These are phyloP conservation scores for Entelexis paramagnoliae DNA, from an alignment of 1,139 yeast species.

Conservation along the genomic window DNA sequence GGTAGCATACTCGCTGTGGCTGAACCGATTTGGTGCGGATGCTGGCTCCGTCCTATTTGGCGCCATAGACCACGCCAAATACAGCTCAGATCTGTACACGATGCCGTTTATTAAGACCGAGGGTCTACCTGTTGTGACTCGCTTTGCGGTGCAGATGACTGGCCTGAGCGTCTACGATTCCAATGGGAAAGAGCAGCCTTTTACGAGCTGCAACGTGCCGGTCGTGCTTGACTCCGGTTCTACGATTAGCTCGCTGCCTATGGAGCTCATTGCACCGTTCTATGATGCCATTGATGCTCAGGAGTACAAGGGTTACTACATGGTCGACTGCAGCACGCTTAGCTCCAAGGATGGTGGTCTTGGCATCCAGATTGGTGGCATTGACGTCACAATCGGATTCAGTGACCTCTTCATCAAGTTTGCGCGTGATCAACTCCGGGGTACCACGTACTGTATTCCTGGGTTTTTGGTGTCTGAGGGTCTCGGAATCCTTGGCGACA, in stretches of 20 bases:
- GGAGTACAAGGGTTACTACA: constrained; percentile 4
- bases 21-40: constrained; percentile 35
- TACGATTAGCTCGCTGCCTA: constrained; percentile 41
- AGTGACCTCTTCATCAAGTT: constrained; percentile 28
- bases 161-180: constrained; percentile 4
- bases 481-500: constrained; percentile 48
- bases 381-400: constrained; percentile 38
- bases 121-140: constrained; percentile 13
- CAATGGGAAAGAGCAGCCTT: constrained; percentile 5
- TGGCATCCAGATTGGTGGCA: constrained; percentile 44
- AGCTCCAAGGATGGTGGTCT: constrained; percentile 25
- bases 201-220: constrained; percentile 19
- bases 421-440: background rate
- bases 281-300: constrained; percentile 26
- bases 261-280: constrained; percentile 30
- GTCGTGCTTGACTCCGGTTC: constrained; percentile 55
- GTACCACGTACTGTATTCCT: constrained; percentile 17
- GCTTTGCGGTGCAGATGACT: constrained; percentile 18
- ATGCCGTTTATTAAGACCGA: constrained; percentile 25
- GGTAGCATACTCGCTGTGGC: constrained; percentile 44
- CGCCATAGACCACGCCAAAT: constrained; percentile 48
- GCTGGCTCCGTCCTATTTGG: constrained; percentile 47
- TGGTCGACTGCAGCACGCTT: constrained; percentile 19
- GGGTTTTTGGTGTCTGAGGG: constrained; percentile 14
- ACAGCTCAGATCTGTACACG: constrained; percentile 36